Conservation (phyloP, 2,329 filamentous ascomycete species). For the Claviceps cyperi region DNA sequence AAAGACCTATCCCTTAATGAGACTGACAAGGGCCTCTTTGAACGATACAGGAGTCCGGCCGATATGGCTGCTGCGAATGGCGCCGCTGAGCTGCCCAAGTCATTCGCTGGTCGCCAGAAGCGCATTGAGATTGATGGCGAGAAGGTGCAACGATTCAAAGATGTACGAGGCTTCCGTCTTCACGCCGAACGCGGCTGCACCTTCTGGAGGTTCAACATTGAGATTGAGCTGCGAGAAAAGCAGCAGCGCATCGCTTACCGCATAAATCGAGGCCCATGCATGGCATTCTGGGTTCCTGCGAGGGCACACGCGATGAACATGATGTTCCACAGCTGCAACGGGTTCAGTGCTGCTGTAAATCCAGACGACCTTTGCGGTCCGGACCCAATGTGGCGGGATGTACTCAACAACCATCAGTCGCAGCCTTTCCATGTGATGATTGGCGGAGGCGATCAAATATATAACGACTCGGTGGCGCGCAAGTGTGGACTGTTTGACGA, state of each 20-base stretch:
- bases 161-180: conserved; percentile 67
- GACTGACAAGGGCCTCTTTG: conserved; percentile 70
- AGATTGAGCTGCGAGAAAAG: conserved; percentile 65
- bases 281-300: conserved; percentile 89
- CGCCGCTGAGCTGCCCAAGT: conserved; percentile 33
- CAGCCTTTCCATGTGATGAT: conserved; percentile 97
- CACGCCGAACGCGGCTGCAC: conserved; percentile 78
- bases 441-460: conserved; percentile 92
- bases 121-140: conserved; percentile 58
- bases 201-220: conserved; percentile 95
- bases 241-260: conserved; percentile 88
- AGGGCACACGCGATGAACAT: conserved; percentile 84
- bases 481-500: conserved; percentile 64
- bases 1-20: conserved; percentile 69
- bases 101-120: conserved; percentile 38
- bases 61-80: conserved; percentile 29
- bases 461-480: conserved; percentile 73
- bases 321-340: conserved; percentile 98
- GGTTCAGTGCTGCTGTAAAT: conserved; percentile 72
- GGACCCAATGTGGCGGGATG: conserved; percentile 92
- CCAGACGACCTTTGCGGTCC: conserved; percentile 74
- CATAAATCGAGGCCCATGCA: conserved; percentile 79
- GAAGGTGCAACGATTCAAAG: conserved; percentile 64
- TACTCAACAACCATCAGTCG: conserved; percentile 81
- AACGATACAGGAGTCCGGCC: conserved; percentile 43